phyloP scores from a whole-genome alignment of 2,329 filamentous ascomycete species.

The Pleoardoris graminearum region DNA sequence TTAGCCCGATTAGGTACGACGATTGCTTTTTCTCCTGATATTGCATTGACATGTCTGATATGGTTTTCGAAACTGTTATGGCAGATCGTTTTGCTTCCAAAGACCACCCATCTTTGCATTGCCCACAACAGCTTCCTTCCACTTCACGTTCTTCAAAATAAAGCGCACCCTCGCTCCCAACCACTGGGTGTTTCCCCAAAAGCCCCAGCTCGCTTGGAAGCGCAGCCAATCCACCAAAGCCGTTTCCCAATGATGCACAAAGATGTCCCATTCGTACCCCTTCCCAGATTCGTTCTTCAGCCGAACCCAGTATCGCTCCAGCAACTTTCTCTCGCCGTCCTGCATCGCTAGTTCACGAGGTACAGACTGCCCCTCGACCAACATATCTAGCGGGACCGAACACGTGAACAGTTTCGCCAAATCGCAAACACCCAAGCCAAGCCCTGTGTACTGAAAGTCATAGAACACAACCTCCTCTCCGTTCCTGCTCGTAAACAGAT shows the following conservation, averaged over 20 bases:
- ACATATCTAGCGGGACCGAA: slow-evolving; percentile 61
- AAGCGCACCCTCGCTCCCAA: slow-evolving; percentile 36
- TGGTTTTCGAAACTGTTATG: not conserved
- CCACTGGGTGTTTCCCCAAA: slow-evolving; percentile 44
- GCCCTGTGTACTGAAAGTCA: slow-evolving; percentile 70
- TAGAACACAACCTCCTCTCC: slow-evolving; percentile 64
- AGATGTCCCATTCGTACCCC: slow-evolving; percentile 58
- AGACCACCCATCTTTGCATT: slow-evolving; percentile 11
- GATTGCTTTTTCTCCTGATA: not conserved
- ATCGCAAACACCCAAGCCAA: slow-evolving; percentile 67
- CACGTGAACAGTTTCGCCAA: slow-evolving; percentile 70
- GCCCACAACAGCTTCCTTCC: slow-evolving; percentile 21
- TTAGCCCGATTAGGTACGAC: too few relatives aligned
- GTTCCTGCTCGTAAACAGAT: slow-evolving; percentile 60
- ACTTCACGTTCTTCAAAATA: slow-evolving; percentile 30
- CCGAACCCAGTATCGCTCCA: slow-evolving; percentile 54
- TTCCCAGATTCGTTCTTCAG: slow-evolving; percentile 41
- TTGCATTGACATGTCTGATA: too few relatives aligned
- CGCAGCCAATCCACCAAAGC: slow-evolving; percentile 69
- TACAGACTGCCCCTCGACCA: slow-evolving; percentile 43
- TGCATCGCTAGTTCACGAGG: slow-evolving; percentile 54
- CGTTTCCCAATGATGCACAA: slow-evolving; percentile 66
- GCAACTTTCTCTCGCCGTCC: slow-evolving; percentile 54
- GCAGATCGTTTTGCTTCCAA: not conserved
- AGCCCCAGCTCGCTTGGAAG: slow-evolving; percentile 47